Evolutionary conservation across 164 flowering plant species (phyloP).

Genomic region (Protea cynaroides): DNA sequence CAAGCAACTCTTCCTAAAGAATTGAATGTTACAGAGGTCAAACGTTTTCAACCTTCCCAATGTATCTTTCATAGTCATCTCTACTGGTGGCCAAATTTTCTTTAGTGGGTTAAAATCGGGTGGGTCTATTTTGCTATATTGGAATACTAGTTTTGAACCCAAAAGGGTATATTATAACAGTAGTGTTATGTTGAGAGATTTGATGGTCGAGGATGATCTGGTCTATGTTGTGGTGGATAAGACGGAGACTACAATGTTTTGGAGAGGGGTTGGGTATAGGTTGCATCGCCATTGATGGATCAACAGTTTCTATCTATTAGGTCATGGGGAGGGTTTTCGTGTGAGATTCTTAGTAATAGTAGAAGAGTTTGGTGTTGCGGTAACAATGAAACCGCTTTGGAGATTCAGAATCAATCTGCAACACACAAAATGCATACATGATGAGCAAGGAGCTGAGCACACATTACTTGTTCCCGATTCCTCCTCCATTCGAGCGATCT

Average conservation of each 20-base stretch:
- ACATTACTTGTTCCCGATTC: no score
- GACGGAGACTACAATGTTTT: conserved; percentile 37
- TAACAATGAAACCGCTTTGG: not conserved
- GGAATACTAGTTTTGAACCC: conserved; percentile 32
- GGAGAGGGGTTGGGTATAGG: conserved; percentile 37
- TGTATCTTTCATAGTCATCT: conserved; percentile 48
- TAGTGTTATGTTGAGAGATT: conserved; percentile 24
- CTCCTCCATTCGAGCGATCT: no score
- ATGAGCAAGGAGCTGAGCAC: no score
- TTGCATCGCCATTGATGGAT: not conserved
- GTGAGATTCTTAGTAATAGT: conserved; percentile 39
- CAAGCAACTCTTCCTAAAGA: conserved; percentile 32
- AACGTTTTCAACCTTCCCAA: conserved; percentile 23
- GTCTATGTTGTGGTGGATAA: conserved; percentile 47
- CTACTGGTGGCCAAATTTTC: conserved; percentile 58
- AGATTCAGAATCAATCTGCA: conserved; percentile 20
- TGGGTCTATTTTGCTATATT: conserved; percentile 56
- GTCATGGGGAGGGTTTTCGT: conserved; percentile 59
- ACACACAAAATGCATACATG: no score
- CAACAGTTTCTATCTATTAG: conserved; percentile 30
- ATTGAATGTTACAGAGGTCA: conserved; percentile 31
- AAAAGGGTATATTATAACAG: conserved; percentile 40
- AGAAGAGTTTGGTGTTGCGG: conserved; percentile 48
- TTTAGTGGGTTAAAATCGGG: conserved; percentile 77
- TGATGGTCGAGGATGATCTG: conserved; percentile 61